phyloP scores from a whole-genome alignment of 2,329 filamentous ascomycete genomes.

The Penicillium sp. region DNA sequence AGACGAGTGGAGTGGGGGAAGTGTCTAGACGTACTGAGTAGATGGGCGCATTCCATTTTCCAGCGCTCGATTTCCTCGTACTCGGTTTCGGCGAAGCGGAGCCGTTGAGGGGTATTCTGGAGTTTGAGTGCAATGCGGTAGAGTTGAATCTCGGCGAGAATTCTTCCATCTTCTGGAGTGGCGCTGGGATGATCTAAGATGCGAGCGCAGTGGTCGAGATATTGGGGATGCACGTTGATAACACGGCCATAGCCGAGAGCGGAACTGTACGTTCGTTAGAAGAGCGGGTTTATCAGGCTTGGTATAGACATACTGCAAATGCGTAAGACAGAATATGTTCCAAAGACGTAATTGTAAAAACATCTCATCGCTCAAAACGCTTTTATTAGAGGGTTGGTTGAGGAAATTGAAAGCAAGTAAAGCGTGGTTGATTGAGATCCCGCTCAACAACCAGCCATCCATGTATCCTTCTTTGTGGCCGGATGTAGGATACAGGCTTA shows the following conservation, averaged over 20 bases:
- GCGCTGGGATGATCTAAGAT: conserved; percentile 30
- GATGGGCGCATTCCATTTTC: conserved; percentile 34
- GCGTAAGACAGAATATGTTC: conserved; percentile 33
- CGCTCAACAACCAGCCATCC: conserved; percentile 36
- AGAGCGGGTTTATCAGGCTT: no score
- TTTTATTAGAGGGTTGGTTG: conserved; percentile 17
- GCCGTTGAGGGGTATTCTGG: conserved; percentile 24
- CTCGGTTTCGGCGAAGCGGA: conserved; percentile 25
- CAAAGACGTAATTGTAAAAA: conserved; percentile 30
- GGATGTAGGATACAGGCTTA: conserved; percentile 31
- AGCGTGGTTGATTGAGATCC: conserved; percentile 35
- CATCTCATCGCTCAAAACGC: conserved; percentile 26
- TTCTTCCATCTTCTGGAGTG: conserved; percentile 27
- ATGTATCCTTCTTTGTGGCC: conserved; percentile 32
- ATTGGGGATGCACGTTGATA: conserved; percentile 27
- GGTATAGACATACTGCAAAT: conserved; percentile 27
- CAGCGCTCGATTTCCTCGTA: conserved; percentile 34
- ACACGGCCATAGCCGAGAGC: conserved; percentile 31
- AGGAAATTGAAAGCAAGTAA: conserved; percentile 21
- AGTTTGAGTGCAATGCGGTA: conserved; percentile 29
- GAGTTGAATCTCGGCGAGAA: conserved; percentile 32
- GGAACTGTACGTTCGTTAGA: conserved; percentile 20
- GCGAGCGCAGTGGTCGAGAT: conserved; percentile 29
- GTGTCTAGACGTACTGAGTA: conserved; percentile 23
- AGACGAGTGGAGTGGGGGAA: not conserved